phyloP scores from a whole-genome alignment of 1,139 yeast genomes.

The Pichia terricola region DNA sequence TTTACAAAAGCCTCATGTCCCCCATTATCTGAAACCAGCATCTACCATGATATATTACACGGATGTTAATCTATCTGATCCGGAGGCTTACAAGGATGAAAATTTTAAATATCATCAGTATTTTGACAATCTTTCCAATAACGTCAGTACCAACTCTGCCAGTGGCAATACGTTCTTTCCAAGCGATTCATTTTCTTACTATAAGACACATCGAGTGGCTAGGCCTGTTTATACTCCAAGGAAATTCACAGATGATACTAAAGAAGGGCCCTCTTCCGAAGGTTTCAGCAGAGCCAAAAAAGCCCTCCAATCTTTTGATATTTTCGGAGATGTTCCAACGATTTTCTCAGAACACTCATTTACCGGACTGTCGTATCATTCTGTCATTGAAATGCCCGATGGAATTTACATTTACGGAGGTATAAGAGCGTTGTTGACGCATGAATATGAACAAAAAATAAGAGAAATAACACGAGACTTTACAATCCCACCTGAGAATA shows the following conservation, averaged over 20 bases:
- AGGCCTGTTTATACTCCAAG: slow-evolving; percentile 5
- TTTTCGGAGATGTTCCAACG: slow-evolving; percentile 26
- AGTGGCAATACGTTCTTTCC: slow-evolving; percentile 8
- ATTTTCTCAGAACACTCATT: slow-evolving; percentile 28
- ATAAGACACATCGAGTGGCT: slow-evolving; percentile 16
- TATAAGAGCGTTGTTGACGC: slow-evolving; percentile 24
- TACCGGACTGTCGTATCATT: slow-evolving; percentile 33
- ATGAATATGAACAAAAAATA: slow-evolving; percentile 24
- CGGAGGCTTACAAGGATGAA: slow-evolving; percentile 1
- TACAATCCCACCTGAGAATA: slow-evolving; percentile 25
- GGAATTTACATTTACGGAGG: slow-evolving; percentile 35
- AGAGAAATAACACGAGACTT: slow-evolving; percentile 24
- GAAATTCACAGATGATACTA: not conserved
- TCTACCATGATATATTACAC: slow-evolving; percentile 13
- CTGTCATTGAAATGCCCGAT: slow-evolving; percentile 28
- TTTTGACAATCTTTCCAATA: slow-evolving; percentile 17
- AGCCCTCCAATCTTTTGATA: slow-evolving; percentile 10
- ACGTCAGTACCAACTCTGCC: slow-evolving; percentile 11
- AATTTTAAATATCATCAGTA: slow-evolving; percentile 19
- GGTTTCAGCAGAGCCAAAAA: not conserved
- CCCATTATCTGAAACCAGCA: slow-evolving; percentile 16
- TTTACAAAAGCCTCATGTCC: slow-evolving; percentile 13
- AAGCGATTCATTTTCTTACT: slow-evolving; percentile 18
- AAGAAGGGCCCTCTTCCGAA: not conserved
- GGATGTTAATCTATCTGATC: slow-evolving; percentile 9